Evolutionary conservation across 768 basidiomycete genomes (phyloP), one percentile per base, ranked within the genome.

Genomic region (Lactifluus piperatus): DNA sequence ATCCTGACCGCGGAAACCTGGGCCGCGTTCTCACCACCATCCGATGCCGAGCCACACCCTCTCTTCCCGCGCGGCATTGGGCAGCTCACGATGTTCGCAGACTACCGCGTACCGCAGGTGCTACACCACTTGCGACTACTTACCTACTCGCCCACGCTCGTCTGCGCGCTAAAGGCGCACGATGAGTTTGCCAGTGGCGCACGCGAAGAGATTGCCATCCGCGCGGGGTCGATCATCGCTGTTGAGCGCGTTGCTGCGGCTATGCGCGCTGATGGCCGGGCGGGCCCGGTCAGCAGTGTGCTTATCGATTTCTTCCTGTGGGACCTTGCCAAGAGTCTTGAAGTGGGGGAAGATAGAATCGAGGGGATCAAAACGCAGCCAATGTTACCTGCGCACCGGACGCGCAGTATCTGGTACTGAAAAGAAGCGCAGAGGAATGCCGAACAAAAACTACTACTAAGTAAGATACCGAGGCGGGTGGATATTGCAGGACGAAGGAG

Each of bases 91-190:
- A 94, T 94, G 93, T 95, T 95, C 70, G 90, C 93, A 5, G 92
- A 94, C 74, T 93, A 94, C 68, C 83, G 91, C 43, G 88, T 95
- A 5, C 92, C 92, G 2, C 93, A 94, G 68, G 89, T 94, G 57
- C 73, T 95, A 29, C 88, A 94, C 71, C 91, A 91, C 67, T 77
- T 94, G 7, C 75, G 79, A 39, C 84, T 94, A 63, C 75, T 94
- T 45, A 71, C 77, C 2, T 94, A 94, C 72, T 83, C 90, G 0
- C 71, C 79, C 0, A 69, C 77, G 6, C 78, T 95, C 55, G 66
- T 79, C n/a, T 69, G 71, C 18, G 73, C 76, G 39, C 77, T 94
- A 41, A 67, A 67, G 3, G 64, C 75, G 3, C 76, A 79, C 7
- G 69, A 71, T 7, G 60, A 71, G 39, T 66, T 94, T 18, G 67